Conservation (phyloP, 352 stramenopile genomes). For the Pythium phragmiticola region DNA sequence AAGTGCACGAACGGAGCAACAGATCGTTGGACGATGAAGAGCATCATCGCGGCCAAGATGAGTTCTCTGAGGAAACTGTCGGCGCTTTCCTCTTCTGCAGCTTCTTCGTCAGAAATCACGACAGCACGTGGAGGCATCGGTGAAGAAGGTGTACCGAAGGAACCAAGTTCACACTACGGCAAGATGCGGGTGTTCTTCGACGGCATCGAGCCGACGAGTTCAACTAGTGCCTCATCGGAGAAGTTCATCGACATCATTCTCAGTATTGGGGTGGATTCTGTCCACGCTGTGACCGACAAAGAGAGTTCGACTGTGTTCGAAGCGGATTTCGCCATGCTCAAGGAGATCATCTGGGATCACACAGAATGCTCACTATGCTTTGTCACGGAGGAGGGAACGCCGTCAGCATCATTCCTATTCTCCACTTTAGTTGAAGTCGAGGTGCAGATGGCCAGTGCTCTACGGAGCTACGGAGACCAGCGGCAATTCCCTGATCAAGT, state of each 20-base stretch:
- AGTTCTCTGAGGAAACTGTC: slow-evolving; percentile 28
- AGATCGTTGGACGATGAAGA: slow-evolving; percentile 18
- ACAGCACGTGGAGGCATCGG: not conserved
- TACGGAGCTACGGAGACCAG: slow-evolving; percentile 30
- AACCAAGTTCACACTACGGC: slow-evolving; percentile 43
- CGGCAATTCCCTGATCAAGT: slow-evolving; percentile 41
- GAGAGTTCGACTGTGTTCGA: slow-evolving; percentile 46
- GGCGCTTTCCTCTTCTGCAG: slow-evolving; percentile 18
- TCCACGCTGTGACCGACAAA: slow-evolving; percentile 38
- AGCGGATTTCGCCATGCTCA: slow-evolving; percentile 36
- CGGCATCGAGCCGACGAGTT: not conserved
- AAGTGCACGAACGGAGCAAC: not conserved
- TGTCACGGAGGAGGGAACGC: slow-evolving; percentile 31
- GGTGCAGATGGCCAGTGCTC: slow-evolving; percentile 33
- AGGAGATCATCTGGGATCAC: slow-evolving; percentile 70
- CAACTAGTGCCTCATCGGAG: not conserved
- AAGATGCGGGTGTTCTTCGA: slow-evolving; percentile 35
- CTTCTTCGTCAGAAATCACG: not conserved
- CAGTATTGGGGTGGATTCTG: slow-evolving; percentile 34
- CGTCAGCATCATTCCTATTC: slow-evolving; percentile 46
- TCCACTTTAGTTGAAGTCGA: slow-evolving; percentile 39
- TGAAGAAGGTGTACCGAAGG: slow-evolving; percentile 16
- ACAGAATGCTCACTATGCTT: slow-evolving; percentile 60
- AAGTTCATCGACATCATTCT: slow-evolving; percentile 41
- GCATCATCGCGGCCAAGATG: slow-evolving; percentile 28